Percentiles rank a stretch among this genome's conserved stretches.
Conservation (phyloP, 768 basidiomycete genomes). For the Gloeopeniophorella convolvens region DNA sequence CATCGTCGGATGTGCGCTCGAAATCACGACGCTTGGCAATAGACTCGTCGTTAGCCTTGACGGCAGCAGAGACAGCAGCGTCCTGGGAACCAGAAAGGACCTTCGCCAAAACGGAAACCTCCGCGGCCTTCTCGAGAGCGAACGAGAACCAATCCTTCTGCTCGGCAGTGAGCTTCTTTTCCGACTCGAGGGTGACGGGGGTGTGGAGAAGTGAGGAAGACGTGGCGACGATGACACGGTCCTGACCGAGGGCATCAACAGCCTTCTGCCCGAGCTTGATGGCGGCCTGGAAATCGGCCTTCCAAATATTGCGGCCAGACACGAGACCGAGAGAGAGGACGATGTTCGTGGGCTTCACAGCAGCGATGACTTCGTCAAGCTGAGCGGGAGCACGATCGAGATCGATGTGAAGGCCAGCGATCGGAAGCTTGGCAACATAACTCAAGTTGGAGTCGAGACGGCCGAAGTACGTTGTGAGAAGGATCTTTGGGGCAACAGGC, state of each 20-base stretch:
- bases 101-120: slow-evolving; percentile 84
- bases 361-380: slow-evolving; percentile 73
- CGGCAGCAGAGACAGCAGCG: slow-evolving; percentile 54
- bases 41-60: slow-evolving; percentile 85
- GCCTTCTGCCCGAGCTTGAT: slow-evolving; percentile 82
- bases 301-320: slow-evolving; percentile 99
- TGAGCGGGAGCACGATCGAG: slow-evolving; percentile 90
- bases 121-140: slow-evolving; percentile 89
- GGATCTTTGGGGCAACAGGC: slow-evolving; percentile 82
- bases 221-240: slow-evolving; percentile 89
- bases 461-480: slow-evolving; percentile 94
- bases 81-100: slow-evolving; percentile 86
- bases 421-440: slow-evolving; percentile 85
- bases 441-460: slow-evolving; percentile 90
- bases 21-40: slow-evolving; percentile 94
- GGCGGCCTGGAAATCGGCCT: slow-evolving; percentile 83
- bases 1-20: slow-evolving; percentile 88
- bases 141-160: slow-evolving; percentile 99
- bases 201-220: slow-evolving; percentile 98
- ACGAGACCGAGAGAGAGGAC: slow-evolving; percentile 90
- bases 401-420: slow-evolving; percentile 94
- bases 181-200: slow-evolving; percentile 89
- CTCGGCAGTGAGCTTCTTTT: slow-evolving; percentile 82
- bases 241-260: slow-evolving; percentile 71
- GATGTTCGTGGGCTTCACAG: slow-evolving; percentile 76